Percentiles rank a stretch among this genome's conserved stretches.
phyloP scores from a whole-genome alignment of 2,329 filamentous ascomycete species.

The Dactylonectria estremocensis region DNA sequence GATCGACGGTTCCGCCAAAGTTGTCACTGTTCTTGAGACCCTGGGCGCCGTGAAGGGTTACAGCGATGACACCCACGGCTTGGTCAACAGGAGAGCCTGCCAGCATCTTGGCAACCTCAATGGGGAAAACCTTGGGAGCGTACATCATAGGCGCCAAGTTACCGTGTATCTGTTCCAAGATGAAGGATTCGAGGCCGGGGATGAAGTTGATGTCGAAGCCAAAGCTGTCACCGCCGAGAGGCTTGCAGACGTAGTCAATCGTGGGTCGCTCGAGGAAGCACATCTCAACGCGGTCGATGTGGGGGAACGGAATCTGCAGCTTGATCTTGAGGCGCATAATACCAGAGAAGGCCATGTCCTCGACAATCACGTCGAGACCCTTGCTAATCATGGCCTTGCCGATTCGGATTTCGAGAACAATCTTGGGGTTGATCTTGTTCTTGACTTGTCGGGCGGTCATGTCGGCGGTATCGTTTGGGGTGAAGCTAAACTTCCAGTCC shows the following conservation, averaged over 20 bases:
- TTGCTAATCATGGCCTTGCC: conserved; percentile 98
- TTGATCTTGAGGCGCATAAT: conserved; percentile 98
- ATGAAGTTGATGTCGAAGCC: conserved; percentile 99
- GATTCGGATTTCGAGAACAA: conserved; percentile 93
- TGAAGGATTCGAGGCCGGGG: conserved; percentile 92
- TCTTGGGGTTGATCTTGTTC: conserved; percentile 97
- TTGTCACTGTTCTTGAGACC: conserved; percentile 96
- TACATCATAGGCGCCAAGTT: conserved; percentile 99
- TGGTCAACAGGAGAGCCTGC: conserved; percentile 94
- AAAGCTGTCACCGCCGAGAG: conserved; percentile 92
- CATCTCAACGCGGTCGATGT: conserved; percentile 94
- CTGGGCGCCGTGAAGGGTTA: conserved; percentile 92
- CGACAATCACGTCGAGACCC: conserved; percentile 95
- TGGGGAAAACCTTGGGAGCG: conserved; percentile 95
- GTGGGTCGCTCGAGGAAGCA: conserved; percentile 91
- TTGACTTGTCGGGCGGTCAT: conserved; percentile 91
- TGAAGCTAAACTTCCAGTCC: conserved; percentile 99
- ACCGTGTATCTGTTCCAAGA: conserved; percentile 95
- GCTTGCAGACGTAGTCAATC: conserved; percentile 98
- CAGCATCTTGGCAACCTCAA: conserved; percentile 98
- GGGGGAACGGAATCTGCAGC: conserved; percentile 94
- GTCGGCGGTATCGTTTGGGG: conserved; percentile 92
- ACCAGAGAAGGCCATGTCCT: conserved; percentile 96
- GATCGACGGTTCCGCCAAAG: conserved; percentile 92
- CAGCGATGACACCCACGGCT: conserved; percentile 92